A percentile compares a stretch with the other conserved stretches of the same genome.
phyloP scores from a whole-genome alignment of 164 flowering plant genomes.

The Vitis labrusca region DNA sequence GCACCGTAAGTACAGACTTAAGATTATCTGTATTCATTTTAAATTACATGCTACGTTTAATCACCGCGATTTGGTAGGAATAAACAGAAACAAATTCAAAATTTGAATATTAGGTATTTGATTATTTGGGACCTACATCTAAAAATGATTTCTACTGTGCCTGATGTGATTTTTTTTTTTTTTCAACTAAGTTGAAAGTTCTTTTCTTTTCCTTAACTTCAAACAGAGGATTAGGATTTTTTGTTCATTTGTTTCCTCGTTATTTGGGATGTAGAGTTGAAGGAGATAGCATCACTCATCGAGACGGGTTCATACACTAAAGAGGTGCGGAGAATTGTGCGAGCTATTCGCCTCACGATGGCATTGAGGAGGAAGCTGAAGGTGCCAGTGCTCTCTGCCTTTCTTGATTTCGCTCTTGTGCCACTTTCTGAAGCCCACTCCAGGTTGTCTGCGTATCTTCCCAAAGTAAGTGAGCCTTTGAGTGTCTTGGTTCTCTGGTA shows the following conservation, averaged over 20 bases:
- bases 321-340: conserved; percentile 16
- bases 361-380: conserved; percentile 65
- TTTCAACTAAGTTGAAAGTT: too few species aligned
- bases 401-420: conserved; percentile 54
- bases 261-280: conserved; percentile 3
- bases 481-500: too few species aligned
- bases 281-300: conserved; percentile 15
- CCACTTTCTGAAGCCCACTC: conserved; percentile 72
- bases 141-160: too few species aligned
- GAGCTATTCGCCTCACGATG: conserved; percentile 73
- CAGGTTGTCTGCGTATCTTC: conserved; percentile 60
- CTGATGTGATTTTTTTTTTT: too few species aligned
- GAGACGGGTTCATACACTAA: conserved; percentile 13
- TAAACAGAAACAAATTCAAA: too few species aligned
- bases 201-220: too few species aligned
- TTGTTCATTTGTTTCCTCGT: too few species aligned
- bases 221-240: too few species aligned
- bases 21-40: background rate
- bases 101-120: too few species aligned
- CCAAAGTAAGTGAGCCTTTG: conserved; percentile 50
- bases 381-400: conserved; percentile 53
- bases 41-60: background rate
- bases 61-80: too few species aligned
- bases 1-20: conserved; percentile 7
- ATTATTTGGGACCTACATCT: too few species aligned